phyloP scores from a whole-genome alignment of 176 grass and related monocot species.

The Aegilops speltoides region DNA sequence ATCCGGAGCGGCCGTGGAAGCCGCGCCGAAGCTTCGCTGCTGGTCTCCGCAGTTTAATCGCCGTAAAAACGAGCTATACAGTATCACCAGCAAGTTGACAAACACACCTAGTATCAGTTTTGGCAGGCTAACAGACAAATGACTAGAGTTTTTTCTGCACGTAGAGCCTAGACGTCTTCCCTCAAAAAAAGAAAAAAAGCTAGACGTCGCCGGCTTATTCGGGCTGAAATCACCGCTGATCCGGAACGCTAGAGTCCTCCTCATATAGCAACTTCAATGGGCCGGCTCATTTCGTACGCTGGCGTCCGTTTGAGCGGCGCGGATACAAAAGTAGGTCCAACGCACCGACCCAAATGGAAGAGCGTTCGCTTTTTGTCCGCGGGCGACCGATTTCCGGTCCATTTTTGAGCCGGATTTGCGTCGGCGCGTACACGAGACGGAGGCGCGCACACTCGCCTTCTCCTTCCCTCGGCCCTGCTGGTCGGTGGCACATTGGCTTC shows the following conservation, averaged over 20 bases:
- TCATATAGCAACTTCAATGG: too few species aligned
- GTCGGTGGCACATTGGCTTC: too few species aligned
- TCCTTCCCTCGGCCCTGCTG: too few species aligned
- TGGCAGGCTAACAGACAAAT: neutral
- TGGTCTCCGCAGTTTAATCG: neutral
- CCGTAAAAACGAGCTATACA: neutral
- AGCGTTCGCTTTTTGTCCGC: too few species aligned
- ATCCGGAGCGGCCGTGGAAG: constrained; percentile 18
- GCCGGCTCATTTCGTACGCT: too few species aligned
- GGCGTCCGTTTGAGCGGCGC: too few species aligned
- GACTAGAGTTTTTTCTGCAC: neutral
- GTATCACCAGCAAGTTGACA: neutral
- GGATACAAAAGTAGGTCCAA: too few species aligned
- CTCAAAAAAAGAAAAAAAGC: neutral
- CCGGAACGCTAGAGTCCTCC: neutral
- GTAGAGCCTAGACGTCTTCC: neutral
- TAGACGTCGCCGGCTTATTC: neutral
- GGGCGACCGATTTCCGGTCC: too few species aligned
- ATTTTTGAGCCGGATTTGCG: too few species aligned
- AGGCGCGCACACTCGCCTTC: too few species aligned
- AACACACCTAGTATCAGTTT: neutral
- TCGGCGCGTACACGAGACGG: too few species aligned
- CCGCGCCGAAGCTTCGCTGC: constrained; percentile 34
- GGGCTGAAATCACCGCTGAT: neutral
- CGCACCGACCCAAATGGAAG: too few species aligned